Percentiles rank a stretch among this genome's conserved stretches.
These are phyloP conservation scores for Xylariaceae sp. DNA, from an alignment of 2,329 filamentous ascomycete genomes.

Conservation along the genomic window DNA sequence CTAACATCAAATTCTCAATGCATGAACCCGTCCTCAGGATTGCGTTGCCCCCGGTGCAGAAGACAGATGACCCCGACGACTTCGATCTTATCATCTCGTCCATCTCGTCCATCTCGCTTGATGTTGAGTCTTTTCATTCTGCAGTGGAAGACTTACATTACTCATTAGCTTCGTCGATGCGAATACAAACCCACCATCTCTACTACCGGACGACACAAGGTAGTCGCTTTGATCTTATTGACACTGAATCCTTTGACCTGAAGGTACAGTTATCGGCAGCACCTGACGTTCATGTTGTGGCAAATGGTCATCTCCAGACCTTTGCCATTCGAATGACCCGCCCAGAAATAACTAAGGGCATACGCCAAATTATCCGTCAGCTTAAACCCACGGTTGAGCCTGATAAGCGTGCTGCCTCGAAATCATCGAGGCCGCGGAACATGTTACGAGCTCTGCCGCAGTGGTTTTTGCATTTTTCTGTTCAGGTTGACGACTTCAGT, in stretches of 20 bases:
- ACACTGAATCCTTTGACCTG: conserved; percentile 86
- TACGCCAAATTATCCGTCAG: conserved; percentile 89
- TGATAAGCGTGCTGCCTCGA: conserved; percentile 60
- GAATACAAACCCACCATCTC: conserved; percentile 84
- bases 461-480: conserved; percentile 83
- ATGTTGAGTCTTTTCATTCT: conserved; percentile 95
- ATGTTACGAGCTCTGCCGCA: conserved; percentile 79
- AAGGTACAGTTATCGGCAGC: conserved; percentile 85
- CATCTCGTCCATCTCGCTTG: conserved; percentile 90
- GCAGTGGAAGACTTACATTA: conserved; percentile 85
- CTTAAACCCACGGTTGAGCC: conserved; percentile 74
- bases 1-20: conserved; percentile 92
- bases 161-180: conserved; percentile 79
- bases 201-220: conserved; percentile 93
- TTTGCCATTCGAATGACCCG: conserved; percentile 90
- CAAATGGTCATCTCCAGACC: conserved; percentile 81
- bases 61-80: conserved; percentile 71
- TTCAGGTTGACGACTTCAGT: conserved; percentile 89
- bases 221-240: conserved; percentile 82
- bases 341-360: conserved; percentile 88
- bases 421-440: conserved; percentile 62
- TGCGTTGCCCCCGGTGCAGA: conserved; percentile 79
- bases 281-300: conserved; percentile 83
- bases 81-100: conserved; percentile 96
- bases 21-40: conserved; percentile 95